Evolutionary conservation across 306 rosid species (phyloP), one percentile per base, ranked within the genome.

Genomic region (Morella rubra): DNA sequence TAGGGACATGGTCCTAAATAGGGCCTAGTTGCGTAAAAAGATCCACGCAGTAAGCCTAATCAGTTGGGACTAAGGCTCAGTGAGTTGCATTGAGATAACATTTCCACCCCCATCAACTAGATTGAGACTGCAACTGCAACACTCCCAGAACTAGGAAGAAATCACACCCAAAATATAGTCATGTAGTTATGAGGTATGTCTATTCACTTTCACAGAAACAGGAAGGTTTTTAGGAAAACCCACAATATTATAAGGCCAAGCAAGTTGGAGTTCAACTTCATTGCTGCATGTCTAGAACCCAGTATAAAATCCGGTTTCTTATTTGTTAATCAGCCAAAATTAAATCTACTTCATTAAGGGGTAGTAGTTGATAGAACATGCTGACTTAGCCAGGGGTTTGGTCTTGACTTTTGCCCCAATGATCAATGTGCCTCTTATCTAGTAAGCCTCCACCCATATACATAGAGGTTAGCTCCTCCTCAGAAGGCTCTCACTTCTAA

Each of bases 251-350:
- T 16, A 42, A 20, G 37, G 8, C 24, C 44, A 69, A 18, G 12
- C 14, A 19, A 10, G 46, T 6, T 0, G n/a, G 16, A 8, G 44
- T 32, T 12, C 20, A 65, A 2, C 12, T 14, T 51, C 4, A 41
- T 22, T 44, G 16, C 24, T 40, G 66, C 68, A 42, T 24, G 42
- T n/a, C 37, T 15, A 16, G 22, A 15, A 16, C 47, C 1, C 4
- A 0, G 7, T 40, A 37, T 6, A 37, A 64, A 40, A 42, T 52
- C 72, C 59, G 32, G 68, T 69, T 54, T 64, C 47, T 42, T 61
- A 78, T 8, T 51, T 12, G 65, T 66, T 42, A 55, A 76, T 41
- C 15, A 72, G 24, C 73, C 75, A 79, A 10, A 27, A 65, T 20
- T 22, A 32, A 64, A 44, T 69, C 67, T 47, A 60, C 18, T 68